Conservation (phyloP, 2,329 filamentous ascomycete species). For the Ceratocystiopsis brevicomis region DNA sequence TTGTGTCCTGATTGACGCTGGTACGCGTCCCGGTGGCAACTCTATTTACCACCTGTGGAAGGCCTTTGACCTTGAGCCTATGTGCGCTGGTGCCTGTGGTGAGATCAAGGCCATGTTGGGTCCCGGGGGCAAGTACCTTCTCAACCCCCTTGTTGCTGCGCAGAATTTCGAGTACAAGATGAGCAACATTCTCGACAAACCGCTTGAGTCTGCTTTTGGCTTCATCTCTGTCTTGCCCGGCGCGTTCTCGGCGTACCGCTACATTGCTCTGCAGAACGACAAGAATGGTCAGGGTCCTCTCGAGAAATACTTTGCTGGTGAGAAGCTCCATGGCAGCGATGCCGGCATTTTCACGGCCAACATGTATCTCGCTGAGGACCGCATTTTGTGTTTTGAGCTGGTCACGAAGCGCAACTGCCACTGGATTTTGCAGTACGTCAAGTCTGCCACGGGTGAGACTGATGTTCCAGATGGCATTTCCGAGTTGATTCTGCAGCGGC, state of each 20-base stretch:
- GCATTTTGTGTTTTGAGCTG: constrained; percentile 84
- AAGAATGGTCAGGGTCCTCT: constrained; percentile 86
- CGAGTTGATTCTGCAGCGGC: constrained; percentile 85
- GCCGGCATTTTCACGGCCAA: constrained; percentile 53
- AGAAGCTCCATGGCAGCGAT: constrained; percentile 87
- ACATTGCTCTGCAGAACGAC: constrained; percentile 91
- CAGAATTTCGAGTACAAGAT: constrained; percentile 99
- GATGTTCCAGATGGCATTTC: constrained; percentile 90
- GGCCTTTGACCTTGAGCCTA: constrained; percentile 90
- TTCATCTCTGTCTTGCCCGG: constrained; percentile 96
- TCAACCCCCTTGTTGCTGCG: constrained; percentile 88
- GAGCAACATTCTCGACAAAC: constrained; percentile 97
- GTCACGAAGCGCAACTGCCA: constrained; percentile 94
- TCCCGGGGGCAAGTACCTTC: constrained; percentile 57
- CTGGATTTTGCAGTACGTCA: constrained; percentile 97
- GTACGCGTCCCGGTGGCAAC: constrained; percentile 81
- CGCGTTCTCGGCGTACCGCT: constrained; percentile 86
- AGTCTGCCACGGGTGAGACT: constrained; percentile 89
- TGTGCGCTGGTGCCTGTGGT: constrained; percentile 86
- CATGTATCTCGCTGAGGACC: constrained; percentile 82
- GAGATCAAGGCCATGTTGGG: constrained; percentile 98
- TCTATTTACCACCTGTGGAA: constrained; percentile 98
- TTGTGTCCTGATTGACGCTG: constrained; percentile 87
- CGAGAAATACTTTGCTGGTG: constrained; percentile 98
- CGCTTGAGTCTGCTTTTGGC: constrained; percentile 88